Evolutionary conservation across 345 rosid genomes (phyloP).

Genomic region (Anacardium occidentale): DNA sequence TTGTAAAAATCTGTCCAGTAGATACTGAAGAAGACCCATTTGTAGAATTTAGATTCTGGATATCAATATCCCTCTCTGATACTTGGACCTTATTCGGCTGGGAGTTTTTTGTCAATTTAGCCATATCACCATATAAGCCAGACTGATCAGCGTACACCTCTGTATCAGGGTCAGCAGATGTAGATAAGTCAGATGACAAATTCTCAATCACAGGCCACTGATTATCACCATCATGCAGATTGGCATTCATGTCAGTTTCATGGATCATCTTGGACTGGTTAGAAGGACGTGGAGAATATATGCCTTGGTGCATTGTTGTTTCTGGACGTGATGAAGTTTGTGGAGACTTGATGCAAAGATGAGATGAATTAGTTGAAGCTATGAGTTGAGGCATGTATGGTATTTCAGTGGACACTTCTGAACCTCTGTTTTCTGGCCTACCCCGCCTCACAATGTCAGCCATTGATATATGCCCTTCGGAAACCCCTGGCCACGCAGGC

Average conservation of each 20-base stretch:
- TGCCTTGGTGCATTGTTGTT: conserved; percentile 10
- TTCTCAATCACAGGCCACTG: conserved; percentile 31
- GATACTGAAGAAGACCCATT: conserved; percentile 19
- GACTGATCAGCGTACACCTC: conserved; percentile 14
- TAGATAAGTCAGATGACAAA: conserved; percentile 14
- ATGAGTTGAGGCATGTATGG: conserved; percentile 21
- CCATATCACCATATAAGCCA: conserved; percentile 9
- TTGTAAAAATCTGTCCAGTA: conserved; percentile 18
- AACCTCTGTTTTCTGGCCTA: conserved; percentile 20
- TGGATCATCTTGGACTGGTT: conserved; percentile 11
- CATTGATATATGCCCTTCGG: conserved; percentile 37
- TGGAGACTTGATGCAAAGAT: conserved; percentile 16
- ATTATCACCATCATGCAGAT: conserved; percentile 22
- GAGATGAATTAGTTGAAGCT: conserved; percentile 14
- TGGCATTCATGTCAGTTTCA: conserved; percentile 16
- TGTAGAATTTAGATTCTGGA: conserved; percentile 11
- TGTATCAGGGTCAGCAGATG: conserved; percentile 9
- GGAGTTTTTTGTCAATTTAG: conserved; percentile 16
- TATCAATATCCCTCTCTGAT: conserved; percentile 20
- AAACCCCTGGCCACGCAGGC: conserved; percentile 26
- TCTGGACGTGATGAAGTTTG: conserved; percentile 14
- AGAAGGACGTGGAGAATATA: conserved; percentile 17
- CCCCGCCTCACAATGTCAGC: conserved; percentile 46
- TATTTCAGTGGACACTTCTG: conserved; percentile 24
- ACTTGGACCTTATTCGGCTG: conserved; percentile 19